Base-by-base conservation (phyloP, 257 asterid species). In the Orobanche coerulescens region DNA sequence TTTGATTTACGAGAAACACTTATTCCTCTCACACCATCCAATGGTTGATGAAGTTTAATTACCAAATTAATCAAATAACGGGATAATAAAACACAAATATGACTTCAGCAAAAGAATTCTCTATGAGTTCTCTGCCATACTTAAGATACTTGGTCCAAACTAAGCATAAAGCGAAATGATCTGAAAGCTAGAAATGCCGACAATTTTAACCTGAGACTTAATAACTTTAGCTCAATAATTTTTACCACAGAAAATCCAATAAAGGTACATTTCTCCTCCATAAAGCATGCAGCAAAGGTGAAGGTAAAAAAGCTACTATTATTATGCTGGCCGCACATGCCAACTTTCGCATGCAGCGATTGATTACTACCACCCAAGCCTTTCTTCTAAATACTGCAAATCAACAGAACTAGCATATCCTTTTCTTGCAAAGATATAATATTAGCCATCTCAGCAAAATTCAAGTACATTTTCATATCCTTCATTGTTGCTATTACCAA, bases 381-480 rank as follows among this genome's bases (percentile, higher is more conserved):
- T 58, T 36, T 34, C 33, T 34, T 25, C 13, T 56, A 58, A 47
- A 14, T 58, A 67, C 58, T 28, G 14, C 28, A 57, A 57, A 57
- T 67, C 28, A 58, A 39, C 31, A 31, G 5, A 47, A 12, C 23
- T 36, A 49, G 55, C 15, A 28, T 5, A 36, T 24, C 33, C 61
- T 58, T 8, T 25, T 1, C 48, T 25, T 24, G 24, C 57, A 44
- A 25, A 39, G n/a, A 13, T 12, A 2, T 12, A n/a, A n/a, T n/a
- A n/a, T 6, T 6, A 2, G 4, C 42, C 19, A 9, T 42, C 14
- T 5, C 39, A 4, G 20, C 3, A 24, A 15, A 42, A 54, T 6
- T 31, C 37, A 54, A 43, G 14, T 31, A 10, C 33, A 18, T 9
- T 15, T 1, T 14, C 25, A 4, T 23, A 28, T 49, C 24, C 6